Percentiles rank a stretch among this genome's conserved stretches.
phyloP scores from a whole-genome alignment of 345 rosid species.

The Tarenaya hassleriana region DNA sequence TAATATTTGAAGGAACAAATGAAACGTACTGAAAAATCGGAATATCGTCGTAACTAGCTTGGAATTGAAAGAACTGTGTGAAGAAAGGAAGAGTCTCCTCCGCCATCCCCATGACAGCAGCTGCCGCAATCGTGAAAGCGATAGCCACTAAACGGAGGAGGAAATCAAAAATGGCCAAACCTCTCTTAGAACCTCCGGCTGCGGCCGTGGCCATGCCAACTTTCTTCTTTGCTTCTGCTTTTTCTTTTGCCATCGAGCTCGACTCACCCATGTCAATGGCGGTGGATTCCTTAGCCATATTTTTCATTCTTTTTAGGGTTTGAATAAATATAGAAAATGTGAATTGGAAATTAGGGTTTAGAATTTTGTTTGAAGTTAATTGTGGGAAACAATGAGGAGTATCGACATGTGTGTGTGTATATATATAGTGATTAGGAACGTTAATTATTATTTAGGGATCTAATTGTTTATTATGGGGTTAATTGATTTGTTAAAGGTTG shows the following conservation, averaged over 20 bases:
- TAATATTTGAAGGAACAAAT: not conserved
- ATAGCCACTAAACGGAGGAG: conserved; percentile 58
- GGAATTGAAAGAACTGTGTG: conserved; percentile 81
- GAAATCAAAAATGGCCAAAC: conserved; percentile 64
- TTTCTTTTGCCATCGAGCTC: conserved; percentile 23
- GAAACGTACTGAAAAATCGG: conserved; percentile 55
- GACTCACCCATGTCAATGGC: conserved; percentile 30
- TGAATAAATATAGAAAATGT: not conserved
- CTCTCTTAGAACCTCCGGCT: conserved; percentile 41
- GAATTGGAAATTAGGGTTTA: conserved; percentile 3
- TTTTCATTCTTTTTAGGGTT: conserved; percentile 8
- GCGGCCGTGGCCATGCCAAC: conserved; percentile 4
- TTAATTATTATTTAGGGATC: conserved; percentile 4
- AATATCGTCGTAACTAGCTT: conserved; percentile 74
- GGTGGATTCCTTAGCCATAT: conserved; percentile 27
- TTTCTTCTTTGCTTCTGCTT: conserved; percentile 22
- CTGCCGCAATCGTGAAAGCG: conserved; percentile 41
- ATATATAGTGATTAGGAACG: conserved; percentile 17
- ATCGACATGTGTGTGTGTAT: not conserved
- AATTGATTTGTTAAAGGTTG: no score
- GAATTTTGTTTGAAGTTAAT: conserved; percentile 23
- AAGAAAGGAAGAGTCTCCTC: conserved; percentile 77
- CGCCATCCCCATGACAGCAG: conserved; percentile 59
- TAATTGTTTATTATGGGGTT: no score
- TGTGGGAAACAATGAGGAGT: conserved; percentile 20